Evolutionary conservation across 371 early-diverging fungal species (phyloP), one percentile per base, ranked within the genome.

Genomic region (Parasitella parasitica): DNA sequence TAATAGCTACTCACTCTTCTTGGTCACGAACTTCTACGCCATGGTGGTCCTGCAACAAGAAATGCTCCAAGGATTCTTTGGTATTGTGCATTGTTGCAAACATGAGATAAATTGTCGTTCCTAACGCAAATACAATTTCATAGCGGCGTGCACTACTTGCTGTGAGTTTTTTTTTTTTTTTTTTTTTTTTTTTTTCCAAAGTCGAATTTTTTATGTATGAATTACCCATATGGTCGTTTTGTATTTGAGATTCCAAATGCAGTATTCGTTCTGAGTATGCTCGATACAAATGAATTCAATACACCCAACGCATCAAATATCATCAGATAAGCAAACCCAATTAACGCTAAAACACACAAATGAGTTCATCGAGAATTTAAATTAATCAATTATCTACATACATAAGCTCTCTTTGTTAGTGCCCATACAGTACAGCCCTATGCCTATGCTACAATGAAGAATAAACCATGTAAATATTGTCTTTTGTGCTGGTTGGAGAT

Each of bases 281-380:
- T 82, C 2, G 88, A 85, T 4, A 83, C 62, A 70, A 85, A 85
- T 5, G 66, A 64, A 36, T 83, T 85, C 13, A 88, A 64, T 4
- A 86, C 76, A 2, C 88, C 88, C 64, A 88, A 72, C 3, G 88
- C 85, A 65, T 88, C 88, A 73, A 86, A 88, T 43, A 86, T 68
- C 35, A 82, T 74, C 28, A 88, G 59, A 56, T 86, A 88, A 3
- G 80, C 69, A 35, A 81, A 76, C 7, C 84, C 86, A 28, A 80
- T 71, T 13, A 85, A 61, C 4, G 86, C 86, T 83, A 66, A 18
- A n/a, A 37, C 1, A 28, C 5, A 18, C 24, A 18, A 5, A 5
- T 30, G 1, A 50, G n/a, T 28, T n/a, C 16, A n/a, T 6, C 6
- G 13, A 4, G 27, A 3, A 15, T 30, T 7, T 7, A n/a, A 24